These are phyloP conservation scores for Trichophyton rubrum DNA, from an alignment of 2,329 filamentous ascomycete genomes.

Conservation along the genomic window DNA sequence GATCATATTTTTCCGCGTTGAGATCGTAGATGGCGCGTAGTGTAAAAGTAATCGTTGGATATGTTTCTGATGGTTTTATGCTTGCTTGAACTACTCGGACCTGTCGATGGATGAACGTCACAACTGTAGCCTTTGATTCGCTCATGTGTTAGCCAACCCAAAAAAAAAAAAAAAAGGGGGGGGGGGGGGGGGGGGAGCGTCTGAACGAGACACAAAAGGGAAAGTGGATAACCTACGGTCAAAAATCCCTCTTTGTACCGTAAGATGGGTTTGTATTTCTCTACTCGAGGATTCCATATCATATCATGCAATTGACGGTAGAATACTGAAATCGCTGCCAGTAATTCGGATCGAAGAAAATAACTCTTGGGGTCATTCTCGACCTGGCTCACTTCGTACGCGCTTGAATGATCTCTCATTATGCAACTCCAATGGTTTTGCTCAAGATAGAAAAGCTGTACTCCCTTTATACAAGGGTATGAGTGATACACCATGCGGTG, in stretches of 20 bases:
- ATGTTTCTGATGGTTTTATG: conserved; percentile 8
- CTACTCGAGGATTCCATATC: conserved; percentile 7
- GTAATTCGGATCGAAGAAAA: conserved; percentile 10
- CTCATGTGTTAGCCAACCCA: too few relatives aligned
- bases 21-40: conserved; percentile 10
- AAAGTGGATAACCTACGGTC: conserved; percentile 5
- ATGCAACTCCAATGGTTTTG: conserved; percentile 10
- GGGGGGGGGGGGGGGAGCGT: too few relatives aligned
- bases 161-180: background rate
- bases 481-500: background rate
- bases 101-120: conserved; percentile 7
- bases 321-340: conserved; percentile 10
- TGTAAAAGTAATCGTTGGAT: conserved; percentile 7
- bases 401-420: conserved; percentile 2
- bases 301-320: conserved; percentile 12
- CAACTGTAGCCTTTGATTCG: conserved; percentile 8
- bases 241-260: conserved; percentile 10
- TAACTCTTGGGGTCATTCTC: conserved; percentile 5
- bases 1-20: conserved; percentile 7
- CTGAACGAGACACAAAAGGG: background rate
- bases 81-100: conserved; percentile 9
- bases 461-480: background rate
- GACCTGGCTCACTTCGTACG: background rate
- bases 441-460: background rate
- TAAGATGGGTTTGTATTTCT: conserved; percentile 6